Conservation (phyloP, 345 rosid genomes). For the Jatropha curcas region DNA sequence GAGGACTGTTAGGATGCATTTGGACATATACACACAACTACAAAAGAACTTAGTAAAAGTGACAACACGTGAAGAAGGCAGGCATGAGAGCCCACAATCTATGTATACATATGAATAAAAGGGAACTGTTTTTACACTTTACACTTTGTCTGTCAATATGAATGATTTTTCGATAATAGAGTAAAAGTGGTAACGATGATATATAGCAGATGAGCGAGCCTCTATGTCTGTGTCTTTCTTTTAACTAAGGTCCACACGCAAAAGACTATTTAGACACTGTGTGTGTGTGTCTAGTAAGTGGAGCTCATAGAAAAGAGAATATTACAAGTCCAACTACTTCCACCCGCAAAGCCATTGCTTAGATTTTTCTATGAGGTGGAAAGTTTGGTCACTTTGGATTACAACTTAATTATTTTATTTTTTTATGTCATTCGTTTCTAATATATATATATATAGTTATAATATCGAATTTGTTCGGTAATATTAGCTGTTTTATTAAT, state of each 20-base stretch:
- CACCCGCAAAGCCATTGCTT: constrained; percentile 15
- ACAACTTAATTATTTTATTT: not conserved
- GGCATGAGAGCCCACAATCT: too few relatives aligned
- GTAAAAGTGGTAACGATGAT: not conserved
- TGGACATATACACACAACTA: too few relatives aligned
- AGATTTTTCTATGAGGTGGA: constrained; percentile 6
- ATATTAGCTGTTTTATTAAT: too few relatives aligned
- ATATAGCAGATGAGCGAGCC: not conserved
- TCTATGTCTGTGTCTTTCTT: not conserved
- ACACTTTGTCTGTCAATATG: not conserved
- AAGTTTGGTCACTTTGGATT: not conserved
- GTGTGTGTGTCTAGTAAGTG: not conserved
- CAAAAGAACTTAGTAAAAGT: too few relatives aligned
- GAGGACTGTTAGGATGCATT: too few relatives aligned
- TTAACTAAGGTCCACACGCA: constrained; percentile 18
- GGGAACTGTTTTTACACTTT: not conserved
- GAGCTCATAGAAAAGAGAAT: constrained; percentile 5
- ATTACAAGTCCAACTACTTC: constrained; percentile 23
- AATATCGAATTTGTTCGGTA: too few relatives aligned
- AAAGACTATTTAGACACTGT: constrained; percentile 3
- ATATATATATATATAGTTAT: too few relatives aligned
- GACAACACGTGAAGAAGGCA: too few relatives aligned
- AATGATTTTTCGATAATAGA: not conserved
- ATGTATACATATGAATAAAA: too few relatives aligned
- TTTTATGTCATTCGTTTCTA: too few relatives aligned